Evolutionary conservation across 176 grass and related monocot species (phyloP).

Genomic region (Stipa capillata): DNA sequence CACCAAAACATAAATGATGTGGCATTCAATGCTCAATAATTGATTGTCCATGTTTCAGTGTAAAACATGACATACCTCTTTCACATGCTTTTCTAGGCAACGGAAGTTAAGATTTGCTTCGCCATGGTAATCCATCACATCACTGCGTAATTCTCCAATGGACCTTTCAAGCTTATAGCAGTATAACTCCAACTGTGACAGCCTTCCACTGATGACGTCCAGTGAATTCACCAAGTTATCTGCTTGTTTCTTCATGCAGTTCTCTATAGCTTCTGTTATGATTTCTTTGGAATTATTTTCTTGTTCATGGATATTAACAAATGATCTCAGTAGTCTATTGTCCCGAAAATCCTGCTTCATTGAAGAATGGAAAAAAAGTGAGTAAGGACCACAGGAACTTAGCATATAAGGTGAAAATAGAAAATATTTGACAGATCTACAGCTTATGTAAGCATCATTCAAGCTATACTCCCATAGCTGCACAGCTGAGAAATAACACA

Average conservation of each 20-base stretch:
- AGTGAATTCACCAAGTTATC: slow-evolving; percentile 73
- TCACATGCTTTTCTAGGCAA: slow-evolving; percentile 67
- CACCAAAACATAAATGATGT: background rate
- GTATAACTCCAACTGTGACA: slow-evolving; percentile 81
- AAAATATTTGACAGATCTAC: background rate
- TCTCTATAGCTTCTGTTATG: slow-evolving; percentile 56
- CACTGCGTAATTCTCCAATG: slow-evolving; percentile 69
- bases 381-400: background rate
- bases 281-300: slow-evolving; percentile 56
- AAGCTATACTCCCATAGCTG: background rate
- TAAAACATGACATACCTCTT: slow-evolving; percentile 54
- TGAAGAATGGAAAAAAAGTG: background rate
- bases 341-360: slow-evolving; percentile 61
- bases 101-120: slow-evolving; percentile 62
- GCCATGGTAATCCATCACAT: slow-evolving; percentile 66
- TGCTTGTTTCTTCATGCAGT: slow-evolving; percentile 98
- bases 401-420: background rate
- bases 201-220: slow-evolving; percentile 71
- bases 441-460: background rate
- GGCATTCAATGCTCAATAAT: background rate
- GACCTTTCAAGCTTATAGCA: slow-evolving; percentile 88
- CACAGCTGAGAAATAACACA: background rate
- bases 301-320: slow-evolving; percentile 72
- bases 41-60: background rate
- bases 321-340: slow-evolving; percentile 46